Base-by-base conservation (phyloP, 768 basidiomycete genomes). In the Tulasnella sp. region DNA sequence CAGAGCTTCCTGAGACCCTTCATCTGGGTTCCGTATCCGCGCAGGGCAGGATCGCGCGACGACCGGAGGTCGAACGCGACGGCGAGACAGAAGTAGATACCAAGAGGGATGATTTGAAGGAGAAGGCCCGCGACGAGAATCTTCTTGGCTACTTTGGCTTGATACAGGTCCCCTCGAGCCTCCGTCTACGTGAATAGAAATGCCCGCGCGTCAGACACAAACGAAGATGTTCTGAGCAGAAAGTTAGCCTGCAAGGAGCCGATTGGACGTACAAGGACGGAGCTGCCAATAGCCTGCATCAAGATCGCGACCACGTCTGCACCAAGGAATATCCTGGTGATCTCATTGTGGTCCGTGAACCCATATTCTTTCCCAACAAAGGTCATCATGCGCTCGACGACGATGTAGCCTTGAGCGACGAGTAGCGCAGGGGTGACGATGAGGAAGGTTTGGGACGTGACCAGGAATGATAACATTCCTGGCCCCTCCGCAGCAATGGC, bases 391-490 rank as follows among this genome's bases (percentile, higher is more conserved):
- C 81, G 38, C 2, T 79, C 81, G 24, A 80, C 72, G 31, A 81
- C 48, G 75, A 81, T 80, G 79, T 80, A 81, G 31, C 39, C 39
- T 62, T 81, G 79, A 6, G 75, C 81, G 12, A 79, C 80, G 62
- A 81, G 80, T 40, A 81, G 73, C 12, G 81, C 81, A 1, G 81
- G 81, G 21, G 81, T 68, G 44, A 80, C 74, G 52, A 81, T 76
- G 36, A 81, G 52, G 27, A 72, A 71, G 10, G 71, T 72, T 36
- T 81, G 68, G 24, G 75, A 72, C 44, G 62, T 34, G 48, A 79
- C 36, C 3, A 80, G 46, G 8, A 36, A 44, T 72, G 77, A 74
- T 12, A 19, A 38, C 12, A n/a, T n/a, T n/a, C n/a, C n/a, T n/a
- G 79, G 34, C 7, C 10, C 40, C 31, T 74, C 36, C 36, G 74